Percentiles rank a stretch among this genome's conserved stretches.
phyloP scores from a whole-genome alignment of 768 basidiomycete species.

The Boletus pseudo-olivaceus region DNA sequence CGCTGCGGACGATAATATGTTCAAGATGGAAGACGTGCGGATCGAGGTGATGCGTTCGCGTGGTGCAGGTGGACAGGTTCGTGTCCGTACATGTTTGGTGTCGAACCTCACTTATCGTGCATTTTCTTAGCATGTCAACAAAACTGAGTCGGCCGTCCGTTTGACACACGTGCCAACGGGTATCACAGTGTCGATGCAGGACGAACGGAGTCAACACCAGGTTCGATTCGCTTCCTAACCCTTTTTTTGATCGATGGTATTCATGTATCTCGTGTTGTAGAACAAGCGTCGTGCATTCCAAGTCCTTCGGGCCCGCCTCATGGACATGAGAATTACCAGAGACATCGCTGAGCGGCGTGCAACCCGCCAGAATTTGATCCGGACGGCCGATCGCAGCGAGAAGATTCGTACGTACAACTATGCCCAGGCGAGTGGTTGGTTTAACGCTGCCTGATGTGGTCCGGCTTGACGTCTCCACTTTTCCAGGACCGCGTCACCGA shows the following conservation, averaged over 20 bases:
- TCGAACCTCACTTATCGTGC: background rate
- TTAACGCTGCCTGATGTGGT: no score
- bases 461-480: background rate
- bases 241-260: background rate
- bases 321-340: constrained; percentile 71
- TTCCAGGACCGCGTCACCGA: constrained; percentile 86
- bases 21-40: constrained; percentile 82
- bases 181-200: constrained; percentile 96
- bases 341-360: constrained; percentile 71
- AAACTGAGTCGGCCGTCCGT: constrained; percentile 96
- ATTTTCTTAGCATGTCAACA: constrained; percentile 84
- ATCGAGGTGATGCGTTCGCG: constrained; percentile 93
- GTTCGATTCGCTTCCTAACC: constrained; percentile 34
- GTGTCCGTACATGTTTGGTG: constrained; percentile 4
- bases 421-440: constrained; percentile 54
- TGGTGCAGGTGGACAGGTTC: constrained; percentile 95
- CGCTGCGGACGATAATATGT: constrained; percentile 54
- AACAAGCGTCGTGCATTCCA: constrained; percentile 93
- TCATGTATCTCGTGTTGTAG: constrained; percentile 35
- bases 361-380: constrained; percentile 68
- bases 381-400: constrained; percentile 82
- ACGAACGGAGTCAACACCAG: constrained; percentile 94
- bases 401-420: constrained; percentile 97
- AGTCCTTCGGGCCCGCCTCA: constrained; percentile 79
- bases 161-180: constrained; percentile 91